Base-by-base conservation (phyloP, 2,329 filamentous ascomycete genomes). In the Didymella exigua region DNA sequence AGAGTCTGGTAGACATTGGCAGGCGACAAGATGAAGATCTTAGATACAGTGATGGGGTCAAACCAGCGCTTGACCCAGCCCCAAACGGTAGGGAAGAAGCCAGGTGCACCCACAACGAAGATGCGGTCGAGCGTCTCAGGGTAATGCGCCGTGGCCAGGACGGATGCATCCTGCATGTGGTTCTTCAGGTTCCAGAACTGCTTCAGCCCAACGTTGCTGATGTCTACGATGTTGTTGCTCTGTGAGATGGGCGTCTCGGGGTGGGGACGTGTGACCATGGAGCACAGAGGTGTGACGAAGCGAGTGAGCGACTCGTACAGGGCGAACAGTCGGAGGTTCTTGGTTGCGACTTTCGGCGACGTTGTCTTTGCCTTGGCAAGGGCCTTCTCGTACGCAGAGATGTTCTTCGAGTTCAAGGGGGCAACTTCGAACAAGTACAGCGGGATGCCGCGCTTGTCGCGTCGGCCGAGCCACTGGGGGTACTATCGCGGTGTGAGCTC, bases 11-110 rank as follows among this genome's bases (percentile, higher is more conserved):
- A 84, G 48, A 96, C 88, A 75, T 96, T 91, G 50, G 84, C 72
- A 8, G 85, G 80, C 42, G 82, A 82, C 49, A 98, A 85, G 66
- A 98, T 95, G 75, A 96, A 96, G 74, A 98, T 97, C 79, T 98
- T 98, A 68, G 91, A 95, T 3, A 76, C 75, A 29, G 93, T 97
- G 59, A 92, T 91, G 6, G 93, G 93, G 77, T 82, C 78, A 43
- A 96, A 96, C 92, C 93, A 96, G 69, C 89, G 88, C 82, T 96
- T 96, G 77, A 96, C 84, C 91, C 92, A 96, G 62, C 90, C 87
- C 93, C 93, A 93, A 56, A 96, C 90, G 2, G 91, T 96, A 44
- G 89, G 89, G 80, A 96, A 96, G 82, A 96, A 96, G 40, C 84
- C 79, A 7, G 93, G 93, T 0, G 93, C 93, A 58, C 93, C 93